Evolutionary conservation across 805 yeast species (phyloP), one percentile per base, ranked within the genome.

Genomic region (Yamadazyma tumulicola): DNA sequence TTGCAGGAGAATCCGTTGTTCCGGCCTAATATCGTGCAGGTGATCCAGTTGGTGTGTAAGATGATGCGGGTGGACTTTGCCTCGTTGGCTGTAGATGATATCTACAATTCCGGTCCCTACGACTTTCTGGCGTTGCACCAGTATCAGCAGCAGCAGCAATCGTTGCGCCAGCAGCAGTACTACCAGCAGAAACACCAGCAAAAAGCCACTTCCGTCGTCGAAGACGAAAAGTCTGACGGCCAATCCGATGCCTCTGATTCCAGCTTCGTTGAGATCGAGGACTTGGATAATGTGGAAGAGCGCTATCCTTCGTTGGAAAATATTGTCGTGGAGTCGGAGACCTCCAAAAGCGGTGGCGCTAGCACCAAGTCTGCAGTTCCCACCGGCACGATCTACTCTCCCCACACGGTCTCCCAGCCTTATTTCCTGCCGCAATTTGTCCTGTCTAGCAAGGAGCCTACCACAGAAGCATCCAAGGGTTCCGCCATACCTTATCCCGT

Each of bases 21-120:
- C 45, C 73, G 98, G 50, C 97, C 97, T 2, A 89, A 87, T 54
- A 78, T 87, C 12, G 86, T 79, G 45, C 97, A 89, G 59, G 82
- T 91, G 1, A 51, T 88, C 22, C 78, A 82, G 54, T 61, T 76
- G 29, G 64, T 88, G 55, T 59, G 77, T 33, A 77, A 77, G 21
- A 65, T 75, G 38, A 67, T 74, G 40, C 48, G 50, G 5, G 42
- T 34, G 32, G 64, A 68, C n/a, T 60, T 56, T 25, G 44, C 42
- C 1, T 43, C 47, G 2, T 36, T 61, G 12, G 54, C 51, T 5
- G 34, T 70, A 10, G 65, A 61, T 15, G 78, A 74, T 47, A 55
- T 69, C 38, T 75, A 73, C 47, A 68, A 64, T 4, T 39, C 48
- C 29, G 85, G 82, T n/a, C 66, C 72, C 2, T 77, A 75, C 48